Evolutionary conservation across 176 grass and related monocot genomes (phyloP).

Genomic region (Triticum turgidum): DNA sequence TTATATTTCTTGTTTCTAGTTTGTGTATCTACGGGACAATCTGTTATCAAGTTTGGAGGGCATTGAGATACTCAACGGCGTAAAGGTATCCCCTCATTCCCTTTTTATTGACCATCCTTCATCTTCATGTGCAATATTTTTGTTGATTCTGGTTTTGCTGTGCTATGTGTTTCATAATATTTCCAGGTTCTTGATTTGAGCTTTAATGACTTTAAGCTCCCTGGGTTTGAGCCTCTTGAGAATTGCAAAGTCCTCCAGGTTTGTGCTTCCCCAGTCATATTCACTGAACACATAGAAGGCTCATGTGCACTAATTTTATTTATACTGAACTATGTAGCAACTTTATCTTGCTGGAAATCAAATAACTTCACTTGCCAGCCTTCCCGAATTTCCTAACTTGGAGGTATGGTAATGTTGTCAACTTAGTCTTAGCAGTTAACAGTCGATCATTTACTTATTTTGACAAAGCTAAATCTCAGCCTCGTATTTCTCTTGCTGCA

Average conservation of each 20-base stretch:
- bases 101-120: slow-evolving; percentile 12
- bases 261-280: slow-evolving; percentile 34
- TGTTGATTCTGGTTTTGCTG: slow-evolving; percentile 21
- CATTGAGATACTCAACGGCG: slow-evolving; percentile 74
- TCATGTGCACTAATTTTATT: slow-evolving; percentile 44
- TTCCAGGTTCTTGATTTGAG: slow-evolving; percentile 97
- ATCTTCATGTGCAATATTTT: neutral
- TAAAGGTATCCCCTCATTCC: slow-evolving; percentile 64
- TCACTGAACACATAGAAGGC: slow-evolving; percentile 13
- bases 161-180: slow-evolving; percentile 5
- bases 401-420: slow-evolving; percentile 65
- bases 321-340: slow-evolving; percentile 67
- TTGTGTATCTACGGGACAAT: slow-evolving; percentile 99
- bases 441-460: slow-evolving; percentile 27
- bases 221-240: slow-evolving; percentile 77
- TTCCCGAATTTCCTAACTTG: slow-evolving; percentile 90
- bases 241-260: slow-evolving; percentile 95
- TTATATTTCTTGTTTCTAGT: slow-evolving; percentile 51
- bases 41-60: slow-evolving; percentile 87
- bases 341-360: slow-evolving; percentile 99
- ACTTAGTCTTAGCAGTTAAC: slow-evolving; percentile 26
- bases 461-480: slow-evolving; percentile 15
- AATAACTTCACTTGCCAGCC: slow-evolving; percentile 87
- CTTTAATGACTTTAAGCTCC: slow-evolving; percentile 92
- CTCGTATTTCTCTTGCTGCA: slow-evolving; percentile 43